These are phyloP conservation scores for Linnemannia elongata DNA, from an alignment of 192 early-diverging fungal species.

Conservation along the genomic window DNA sequence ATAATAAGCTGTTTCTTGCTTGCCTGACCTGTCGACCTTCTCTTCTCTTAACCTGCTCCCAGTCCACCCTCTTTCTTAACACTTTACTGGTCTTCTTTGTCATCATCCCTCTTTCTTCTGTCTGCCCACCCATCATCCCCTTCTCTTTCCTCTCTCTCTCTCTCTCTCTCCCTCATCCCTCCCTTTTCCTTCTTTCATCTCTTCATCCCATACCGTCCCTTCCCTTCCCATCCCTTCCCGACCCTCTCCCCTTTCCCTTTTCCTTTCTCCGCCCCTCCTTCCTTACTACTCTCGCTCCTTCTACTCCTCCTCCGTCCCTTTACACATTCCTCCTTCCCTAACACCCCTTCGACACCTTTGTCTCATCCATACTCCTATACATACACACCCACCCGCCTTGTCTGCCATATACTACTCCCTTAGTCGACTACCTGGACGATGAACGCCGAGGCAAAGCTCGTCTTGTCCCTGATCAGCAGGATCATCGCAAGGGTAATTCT, in stretches of 20 bases:
- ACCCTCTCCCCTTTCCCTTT: background rate
- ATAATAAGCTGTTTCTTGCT: no score
- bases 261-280: background rate
- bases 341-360: background rate
- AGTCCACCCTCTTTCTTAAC: background rate
- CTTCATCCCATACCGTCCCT: background rate
- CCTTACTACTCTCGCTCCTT: background rate
- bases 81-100: background rate
- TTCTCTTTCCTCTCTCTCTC: background rate
- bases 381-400: background rate
- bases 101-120: background rate
- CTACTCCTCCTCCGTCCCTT: background rate
- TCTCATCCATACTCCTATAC: background rate
- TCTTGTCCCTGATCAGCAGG: slow-evolving; percentile 47
- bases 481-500: slow-evolving; percentile 45
- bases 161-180: background rate
- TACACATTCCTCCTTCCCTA: slow-evolving; percentile 8
- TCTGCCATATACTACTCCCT: background rate
- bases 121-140: background rate
- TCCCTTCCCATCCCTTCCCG: background rate
- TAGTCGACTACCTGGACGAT: slow-evolving; percentile 5
- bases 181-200: background rate
- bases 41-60: background rate
- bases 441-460: slow-evolving; percentile 48
- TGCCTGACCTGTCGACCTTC: no score